Base-by-base conservation (phyloP, 352 stramenopile species). In the Phytophthora lateralis region DNA sequence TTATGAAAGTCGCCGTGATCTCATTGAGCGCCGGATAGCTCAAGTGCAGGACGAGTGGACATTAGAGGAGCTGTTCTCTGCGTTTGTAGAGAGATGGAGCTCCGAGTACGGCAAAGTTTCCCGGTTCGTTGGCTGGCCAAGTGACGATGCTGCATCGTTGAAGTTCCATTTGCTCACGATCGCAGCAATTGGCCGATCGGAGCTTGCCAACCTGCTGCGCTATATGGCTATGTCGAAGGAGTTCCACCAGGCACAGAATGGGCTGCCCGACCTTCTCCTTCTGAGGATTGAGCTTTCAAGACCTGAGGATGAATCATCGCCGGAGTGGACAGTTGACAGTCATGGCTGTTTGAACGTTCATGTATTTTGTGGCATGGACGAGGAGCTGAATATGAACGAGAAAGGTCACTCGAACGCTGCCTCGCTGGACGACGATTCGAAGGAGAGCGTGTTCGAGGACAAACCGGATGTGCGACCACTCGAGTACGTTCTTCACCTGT, bases 161-260 rank as follows among this genome's bases (percentile, higher is more conserved):
- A 63, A 60, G 15, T 88, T 80, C 39, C 72, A 88, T 58, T 59
- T 88, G 44, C 62, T 93, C 2, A 61, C 79, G 6, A 68, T 82
- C 26, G 48, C 73, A n/a, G 77, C 75, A 27, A 78, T 90, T 37
- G 80, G 76, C 0, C 61, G 67, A n/a, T n/a, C 56, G 1, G 38
- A 71, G 7, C 64, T 92, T 7, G 65, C 67, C 11, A 76, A 55
- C 0, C 53, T 92, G 1, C 51, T 92, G 56, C 66, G 65, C 27
- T 87, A 90, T 43, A 92, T 92, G 83, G 52, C 76, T 8, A 88
- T 73, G 3, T 92, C 83, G 6, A 73, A 78, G 27, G 79, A 89
- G 39, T 90, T 79, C 24, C 83, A 92, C 42, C 73, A 75, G 12
- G 80, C 80, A 4, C 83, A 90, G 53, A 92, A 89, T 52, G 85